A percentile compares a stretch with the other conserved stretches of the same genome.
These are phyloP conservation scores for Dipsacomyces acuminosporus DNA, from an alignment of 371 early-diverging fungal species.

Conservation along the genomic window DNA sequence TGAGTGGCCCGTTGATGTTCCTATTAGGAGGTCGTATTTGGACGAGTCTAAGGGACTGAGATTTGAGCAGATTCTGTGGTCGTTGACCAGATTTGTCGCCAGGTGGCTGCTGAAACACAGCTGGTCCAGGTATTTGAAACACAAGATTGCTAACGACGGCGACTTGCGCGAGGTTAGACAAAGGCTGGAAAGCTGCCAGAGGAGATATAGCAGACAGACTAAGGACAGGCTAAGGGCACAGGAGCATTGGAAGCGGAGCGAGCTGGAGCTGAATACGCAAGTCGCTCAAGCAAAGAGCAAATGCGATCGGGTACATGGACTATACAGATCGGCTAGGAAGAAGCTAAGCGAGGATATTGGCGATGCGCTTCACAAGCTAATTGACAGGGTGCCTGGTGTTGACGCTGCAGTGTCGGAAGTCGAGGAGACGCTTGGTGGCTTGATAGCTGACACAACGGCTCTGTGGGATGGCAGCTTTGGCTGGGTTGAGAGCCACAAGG, in stretches of 20 bases:
- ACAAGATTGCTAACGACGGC: no score
- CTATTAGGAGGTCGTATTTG: constrained; percentile 44
- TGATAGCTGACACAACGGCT: constrained; percentile 14
- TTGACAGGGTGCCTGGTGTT: constrained; percentile 8
- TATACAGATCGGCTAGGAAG: constrained; percentile 19
- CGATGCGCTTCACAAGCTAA: not conserved
- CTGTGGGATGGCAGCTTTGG: constrained; percentile 27
- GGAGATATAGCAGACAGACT: constrained; percentile 27
- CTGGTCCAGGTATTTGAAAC: not conserved
- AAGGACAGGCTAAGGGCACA: constrained; percentile 27
- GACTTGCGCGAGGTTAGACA: no score
- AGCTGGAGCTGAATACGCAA: constrained; percentile 1
- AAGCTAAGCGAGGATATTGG: constrained; percentile 3
- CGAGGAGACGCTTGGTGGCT: constrained; percentile 1
- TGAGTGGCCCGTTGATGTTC: constrained; percentile 41
- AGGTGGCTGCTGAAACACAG: constrained; percentile 1
- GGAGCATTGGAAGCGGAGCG: constrained; percentile 11
- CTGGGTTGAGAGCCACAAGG: constrained; percentile 29
- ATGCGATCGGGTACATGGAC: constrained; percentile 3
- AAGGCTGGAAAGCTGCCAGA: constrained; percentile 10
- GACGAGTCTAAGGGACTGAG: constrained; percentile 44
- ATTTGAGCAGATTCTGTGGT: constrained; percentile 44
- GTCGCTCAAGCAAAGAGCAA: not conserved
- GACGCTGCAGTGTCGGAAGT: constrained; percentile 18
- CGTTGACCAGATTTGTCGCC: constrained; percentile 16